Conservation (phyloP, 192 early-diverging fungal genomes). For the Podila verticillata region DNA sequence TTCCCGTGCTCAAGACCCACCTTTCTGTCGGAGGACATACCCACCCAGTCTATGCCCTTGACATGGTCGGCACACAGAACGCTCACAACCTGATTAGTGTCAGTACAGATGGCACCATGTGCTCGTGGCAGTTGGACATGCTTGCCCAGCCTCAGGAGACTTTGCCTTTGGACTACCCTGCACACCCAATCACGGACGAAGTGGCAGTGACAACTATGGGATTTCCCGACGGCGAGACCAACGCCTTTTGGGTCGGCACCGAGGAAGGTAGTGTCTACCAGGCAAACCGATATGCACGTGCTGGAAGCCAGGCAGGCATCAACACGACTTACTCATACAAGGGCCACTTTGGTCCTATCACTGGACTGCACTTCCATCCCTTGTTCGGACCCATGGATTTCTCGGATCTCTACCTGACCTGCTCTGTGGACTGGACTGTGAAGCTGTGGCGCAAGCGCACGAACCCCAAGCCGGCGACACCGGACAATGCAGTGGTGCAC, state of each 20-base stretch:
- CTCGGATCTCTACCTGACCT: slow-evolving; percentile 91
- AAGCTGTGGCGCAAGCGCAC: slow-evolving; percentile 91
- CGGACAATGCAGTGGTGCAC: slow-evolving; percentile 61
- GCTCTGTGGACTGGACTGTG: slow-evolving; percentile 96
- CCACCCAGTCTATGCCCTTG: slow-evolving; percentile 93
- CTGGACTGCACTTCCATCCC: slow-evolving; percentile 93
- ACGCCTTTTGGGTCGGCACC: slow-evolving; percentile 94
- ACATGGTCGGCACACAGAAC: slow-evolving; percentile 94
- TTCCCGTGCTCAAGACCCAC: slow-evolving; percentile 93
- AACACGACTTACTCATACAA: slow-evolving; percentile 85
- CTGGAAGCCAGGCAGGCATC: slow-evolving; percentile 97
- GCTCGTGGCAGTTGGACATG: slow-evolving; percentile 98
- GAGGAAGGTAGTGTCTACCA: slow-evolving; percentile 96
- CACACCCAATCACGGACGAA: slow-evolving; percentile 89
- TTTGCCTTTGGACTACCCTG: slow-evolving; percentile 79
- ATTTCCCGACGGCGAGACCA: slow-evolving; percentile 93
- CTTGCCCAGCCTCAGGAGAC: slow-evolving; percentile 95
- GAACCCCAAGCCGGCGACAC: slow-evolving; percentile 59
- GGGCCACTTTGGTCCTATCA: slow-evolving; percentile 90
- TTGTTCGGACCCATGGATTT: slow-evolving; percentile 81
- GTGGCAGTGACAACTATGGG: slow-evolving; percentile 91
- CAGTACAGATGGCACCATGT: slow-evolving; percentile 96
- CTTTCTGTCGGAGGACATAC: slow-evolving; percentile 94
- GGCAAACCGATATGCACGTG: slow-evolving; percentile 94
- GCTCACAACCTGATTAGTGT: slow-evolving; percentile 93